Evolutionary conservation across 306 rosid genomes (phyloP), one percentile per base, ranked within the genome.

Genomic region (Vigna mungo): DNA sequence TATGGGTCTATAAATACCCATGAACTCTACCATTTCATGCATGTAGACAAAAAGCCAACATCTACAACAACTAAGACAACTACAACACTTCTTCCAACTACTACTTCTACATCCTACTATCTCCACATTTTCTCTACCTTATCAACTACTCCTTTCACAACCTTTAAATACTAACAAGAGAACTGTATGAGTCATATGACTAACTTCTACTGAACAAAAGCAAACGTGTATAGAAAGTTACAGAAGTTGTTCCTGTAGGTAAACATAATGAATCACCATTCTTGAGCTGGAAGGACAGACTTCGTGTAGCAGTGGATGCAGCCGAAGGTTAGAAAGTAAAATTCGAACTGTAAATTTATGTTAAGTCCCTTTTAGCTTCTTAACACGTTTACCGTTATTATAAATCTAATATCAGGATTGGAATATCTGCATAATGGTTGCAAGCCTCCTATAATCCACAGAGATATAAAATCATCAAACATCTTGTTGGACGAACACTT

Each of bases 381-480:
- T n/a, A n/a, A n/a, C n/a, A n/a, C n/a, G n/a, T n/a, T 37, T 30
- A 4, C 34, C 34, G 34, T 5, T 4, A 30, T 4, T 30, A 4
- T 30, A 30, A 30, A 30, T 30, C 20, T 74, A 11, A 32, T 17
- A 47, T 62, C 43, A 89, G 87, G 93, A 7, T 37, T 89, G 55
- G 90, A 89, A 44, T 87, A 87, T 39, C 67, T 81, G 16, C 85
- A 81, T 4, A 75, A 75, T 60, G 81, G 81, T n/a, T 75, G 81
- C 11, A 88, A 15, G 43, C 81, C 88, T 36, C 85, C 75, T 8
- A 80, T 81, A 59, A 49, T 73, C 8, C 93, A 89, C 32, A 85
- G 87, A 71, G 89, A 87, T 4, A 70, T 87, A 15, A 89, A 87
- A 72, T 18, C 85, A 8, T 18, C 86, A 13, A 89, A 89, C 75